Percentiles rank a stretch among this genome's conserved stretches.
These are phyloP conservation scores for Neonectria magnoliae DNA, from an alignment of 2,329 filamentous ascomycete genomes.

Conservation along the genomic window DNA sequence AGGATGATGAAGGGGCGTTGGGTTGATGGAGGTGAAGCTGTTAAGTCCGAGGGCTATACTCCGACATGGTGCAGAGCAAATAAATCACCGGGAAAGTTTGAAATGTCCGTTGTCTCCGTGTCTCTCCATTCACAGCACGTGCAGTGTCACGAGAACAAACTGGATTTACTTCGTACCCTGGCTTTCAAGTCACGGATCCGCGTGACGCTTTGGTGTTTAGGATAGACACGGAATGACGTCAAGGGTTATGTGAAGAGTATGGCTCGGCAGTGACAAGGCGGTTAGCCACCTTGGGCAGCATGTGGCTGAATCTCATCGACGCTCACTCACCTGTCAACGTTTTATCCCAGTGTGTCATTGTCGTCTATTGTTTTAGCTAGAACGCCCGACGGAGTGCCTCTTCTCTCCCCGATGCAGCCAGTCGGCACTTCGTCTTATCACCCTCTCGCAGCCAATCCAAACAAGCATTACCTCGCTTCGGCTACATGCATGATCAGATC, in stretches of 20 bases:
- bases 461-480: not conserved
- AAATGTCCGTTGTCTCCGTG: too few species aligned
- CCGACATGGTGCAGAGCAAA: not conserved
- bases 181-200: not conserved
- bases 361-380: not conserved
- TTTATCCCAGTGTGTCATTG: not conserved
- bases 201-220: not conserved
- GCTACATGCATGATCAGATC: not conserved
- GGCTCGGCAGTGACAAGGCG: not conserved
- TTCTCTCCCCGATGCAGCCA: not conserved
- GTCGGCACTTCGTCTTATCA: not conserved
- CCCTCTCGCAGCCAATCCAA: not conserved
- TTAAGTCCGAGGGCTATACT: not conserved
- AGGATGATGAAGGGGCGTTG: not conserved
- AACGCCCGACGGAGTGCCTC: not conserved
- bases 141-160: not conserved
- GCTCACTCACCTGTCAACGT: not conserved
- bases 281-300: not conserved
- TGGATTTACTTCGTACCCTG: not conserved
- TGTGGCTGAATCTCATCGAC: not conserved
- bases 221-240: not conserved
- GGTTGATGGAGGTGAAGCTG: not conserved
- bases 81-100: too few species aligned
- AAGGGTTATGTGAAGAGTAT: not conserved
- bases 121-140: not conserved